Percentiles rank a stretch among this genome's conserved stretches.
These are phyloP conservation scores for Claviceps pazoutovae DNA, from an alignment of 2,329 filamentous ascomycete genomes.

Conservation along the genomic window DNA sequence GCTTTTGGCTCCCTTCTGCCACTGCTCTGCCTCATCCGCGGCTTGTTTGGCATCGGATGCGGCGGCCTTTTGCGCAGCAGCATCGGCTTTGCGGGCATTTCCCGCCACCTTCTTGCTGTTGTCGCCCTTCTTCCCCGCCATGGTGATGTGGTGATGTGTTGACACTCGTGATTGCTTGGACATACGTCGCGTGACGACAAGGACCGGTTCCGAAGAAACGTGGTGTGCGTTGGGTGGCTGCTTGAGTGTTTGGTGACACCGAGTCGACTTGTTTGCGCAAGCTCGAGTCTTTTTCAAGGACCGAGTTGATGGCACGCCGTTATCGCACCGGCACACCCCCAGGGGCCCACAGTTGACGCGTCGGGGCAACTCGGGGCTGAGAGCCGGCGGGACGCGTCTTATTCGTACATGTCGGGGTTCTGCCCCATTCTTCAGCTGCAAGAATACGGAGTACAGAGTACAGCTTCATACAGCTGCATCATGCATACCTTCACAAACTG, in stretches of 20 bases:
- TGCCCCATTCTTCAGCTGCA: too few relatives aligned
- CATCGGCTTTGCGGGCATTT: slow-evolving; percentile 85
- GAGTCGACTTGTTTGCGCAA: background rate
- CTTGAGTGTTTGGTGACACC: slow-evolving; percentile 1
- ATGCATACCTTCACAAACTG: too few relatives aligned
- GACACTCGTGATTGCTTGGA: slow-evolving; percentile 5
- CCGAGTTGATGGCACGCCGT: background rate
- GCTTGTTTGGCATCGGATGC: slow-evolving; percentile 52
- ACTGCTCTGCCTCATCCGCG: slow-evolving; percentile 58
- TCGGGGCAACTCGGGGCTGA: background rate
- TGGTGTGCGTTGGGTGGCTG: slow-evolving; percentile 1
- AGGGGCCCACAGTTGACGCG: background rate
- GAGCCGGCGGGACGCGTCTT: too few relatives aligned
- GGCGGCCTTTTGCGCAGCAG: slow-evolving; percentile 66
- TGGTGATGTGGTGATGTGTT: slow-evolving; percentile 19
- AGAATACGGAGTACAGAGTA: too few relatives aligned
- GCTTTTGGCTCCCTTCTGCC: slow-evolving; percentile 75
- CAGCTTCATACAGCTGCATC: too few relatives aligned
- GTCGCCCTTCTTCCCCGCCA: slow-evolving; percentile 66
- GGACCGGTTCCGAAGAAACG: background rate
- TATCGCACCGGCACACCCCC: background rate
- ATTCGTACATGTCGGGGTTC: too few relatives aligned
- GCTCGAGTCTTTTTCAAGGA: background rate
- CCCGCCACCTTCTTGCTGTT: slow-evolving; percentile 82
- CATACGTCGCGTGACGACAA: background rate